Conservation (phyloP, 2,329 filamentous ascomycete species). For the Pseudogymnoascus sp. region DNA sequence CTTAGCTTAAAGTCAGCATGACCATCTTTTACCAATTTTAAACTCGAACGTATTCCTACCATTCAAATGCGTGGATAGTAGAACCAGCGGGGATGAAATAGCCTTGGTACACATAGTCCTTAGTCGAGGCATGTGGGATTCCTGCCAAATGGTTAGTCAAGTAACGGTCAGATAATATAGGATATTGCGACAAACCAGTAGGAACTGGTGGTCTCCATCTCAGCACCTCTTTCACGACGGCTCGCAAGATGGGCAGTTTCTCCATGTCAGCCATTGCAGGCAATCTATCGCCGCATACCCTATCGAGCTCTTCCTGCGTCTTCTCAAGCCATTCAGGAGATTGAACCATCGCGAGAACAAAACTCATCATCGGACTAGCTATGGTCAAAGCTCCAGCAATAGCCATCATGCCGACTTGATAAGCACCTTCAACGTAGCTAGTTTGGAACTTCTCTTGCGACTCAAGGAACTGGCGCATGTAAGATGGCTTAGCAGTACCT, state of each 20-base stretch:
- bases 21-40: not conserved
- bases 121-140: constrained; percentile 45
- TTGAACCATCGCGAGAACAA: constrained; percentile 13
- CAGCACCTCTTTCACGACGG: constrained; percentile 25
- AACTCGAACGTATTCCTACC: constrained; percentile 29
- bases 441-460: constrained; percentile 23
- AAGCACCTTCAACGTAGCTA: constrained; percentile 34
- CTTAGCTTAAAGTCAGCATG: constrained; percentile 19
- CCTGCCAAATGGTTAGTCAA: constrained; percentile 22
- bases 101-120: constrained; percentile 49
- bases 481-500: constrained; percentile 34
- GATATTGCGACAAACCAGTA: constrained; percentile 34
- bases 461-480: constrained; percentile 36
- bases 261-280: constrained; percentile 25
- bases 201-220: constrained; percentile 45
- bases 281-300: constrained; percentile 10
- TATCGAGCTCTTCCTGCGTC: constrained; percentile 14
- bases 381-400: constrained; percentile 32
- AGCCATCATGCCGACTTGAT: constrained; percentile 42
- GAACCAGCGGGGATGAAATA: constrained; percentile 48
- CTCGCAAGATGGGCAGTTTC: constrained; percentile 27
- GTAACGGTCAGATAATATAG: not conserved
- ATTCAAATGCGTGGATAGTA: constrained; percentile 46
- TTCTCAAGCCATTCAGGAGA: constrained; percentile 12
- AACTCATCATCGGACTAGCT: constrained; percentile 14